Base-by-base conservation (phyloP, 495 filamentous ascomycete genomes). In the Aspergillus incahuasiensis region DNA sequence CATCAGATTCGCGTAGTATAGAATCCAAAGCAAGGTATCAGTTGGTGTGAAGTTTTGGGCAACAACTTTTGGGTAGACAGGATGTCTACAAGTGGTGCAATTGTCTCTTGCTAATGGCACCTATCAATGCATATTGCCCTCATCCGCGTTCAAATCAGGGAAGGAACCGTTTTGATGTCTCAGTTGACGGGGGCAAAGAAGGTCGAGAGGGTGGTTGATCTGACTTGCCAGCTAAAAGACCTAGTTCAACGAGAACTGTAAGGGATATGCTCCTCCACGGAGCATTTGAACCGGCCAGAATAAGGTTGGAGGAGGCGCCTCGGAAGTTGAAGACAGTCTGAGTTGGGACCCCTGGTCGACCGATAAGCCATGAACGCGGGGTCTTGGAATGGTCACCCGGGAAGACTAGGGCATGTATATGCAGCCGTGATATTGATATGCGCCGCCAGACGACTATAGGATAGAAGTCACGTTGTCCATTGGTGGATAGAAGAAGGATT, bases 281-380 rank as follows among this genome's bases (percentile, higher is more conserved):
- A 32, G 20, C 47, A 22, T 28, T 8, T 8, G 19, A 46, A 19
- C 20, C 19, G 30, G 25, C 22, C 6, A 12, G 15, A 48, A 38
- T 30, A 41, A 49, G 44, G 38, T 48, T 55, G 53, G 45, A 48
- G 45, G 44, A 49, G 6, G 44, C 20, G 22, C 28, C 32, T 53
- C 50, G 19, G 32, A 22, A 40, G 49, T 24, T 38, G n/a, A 46
- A 24, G 28, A 34, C 6, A 9, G 34, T 24, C 25, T 22, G 20
- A 54, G 44, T 18, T 32, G 18, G 41, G 42, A 42, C 40, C 34
- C 40, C 42, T 55, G 40, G 39, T 30, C 22, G 41, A 28, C 35
- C 53, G 45, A 42, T 35, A 30, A 49, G 40, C 45, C 53, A 24
- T 28, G 32, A 42, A 43, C 34, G 12, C 15, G 25, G 25, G n/a